phyloP scores from a whole-genome alignment of 2,329 filamentous ascomycete genomes.

The Fusarium denticulatum region DNA sequence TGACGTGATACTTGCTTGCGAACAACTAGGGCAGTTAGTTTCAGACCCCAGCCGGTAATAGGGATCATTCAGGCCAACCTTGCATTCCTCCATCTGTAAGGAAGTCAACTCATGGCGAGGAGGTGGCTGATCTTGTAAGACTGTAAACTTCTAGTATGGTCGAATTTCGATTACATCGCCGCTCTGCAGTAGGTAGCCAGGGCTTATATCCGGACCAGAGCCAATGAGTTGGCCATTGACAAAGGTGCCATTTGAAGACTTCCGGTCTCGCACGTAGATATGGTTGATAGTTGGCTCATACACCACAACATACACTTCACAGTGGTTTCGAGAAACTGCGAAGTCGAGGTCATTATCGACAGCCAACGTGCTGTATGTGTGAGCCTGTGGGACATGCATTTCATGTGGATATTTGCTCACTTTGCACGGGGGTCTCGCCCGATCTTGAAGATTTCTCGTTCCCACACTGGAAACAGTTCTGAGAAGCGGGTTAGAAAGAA shows the following conservation, averaged over 20 bases:
- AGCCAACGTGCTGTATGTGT: conserved; percentile 48
- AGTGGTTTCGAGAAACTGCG: conserved; percentile 62
- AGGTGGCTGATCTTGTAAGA: conserved; percentile 44
- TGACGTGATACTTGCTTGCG: conserved; percentile 47
- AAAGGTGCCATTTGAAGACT: conserved; percentile 63
- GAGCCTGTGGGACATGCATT: background rate
- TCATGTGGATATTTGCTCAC: conserved; percentile 33
- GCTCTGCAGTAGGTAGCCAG: conserved; percentile 59
- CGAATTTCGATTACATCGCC: conserved; percentile 60
- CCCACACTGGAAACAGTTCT: conserved; percentile 45
- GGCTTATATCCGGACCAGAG: conserved; percentile 47
- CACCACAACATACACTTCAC: conserved; percentile 64
- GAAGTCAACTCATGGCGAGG: conserved; percentile 41
- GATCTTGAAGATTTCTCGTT: conserved; percentile 48
- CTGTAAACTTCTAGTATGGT: conserved; percentile 51
- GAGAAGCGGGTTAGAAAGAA: conserved; percentile 17
- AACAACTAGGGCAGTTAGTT: conserved; percentile 44
- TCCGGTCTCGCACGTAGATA: conserved; percentile 66
- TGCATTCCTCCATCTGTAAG: conserved; percentile 48
- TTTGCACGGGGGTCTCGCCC: conserved; percentile 49
- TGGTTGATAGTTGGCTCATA: conserved; percentile 58
- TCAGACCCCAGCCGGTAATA: background rate
- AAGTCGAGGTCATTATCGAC: conserved; percentile 52
- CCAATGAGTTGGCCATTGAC: conserved; percentile 61
- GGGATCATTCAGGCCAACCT: conserved; percentile 34